Evolutionary conservation across 2,329 filamentous ascomycete genomes (phyloP), one percentile per base, ranked within the genome.

Genomic region (Diaporthe sp.): DNA sequence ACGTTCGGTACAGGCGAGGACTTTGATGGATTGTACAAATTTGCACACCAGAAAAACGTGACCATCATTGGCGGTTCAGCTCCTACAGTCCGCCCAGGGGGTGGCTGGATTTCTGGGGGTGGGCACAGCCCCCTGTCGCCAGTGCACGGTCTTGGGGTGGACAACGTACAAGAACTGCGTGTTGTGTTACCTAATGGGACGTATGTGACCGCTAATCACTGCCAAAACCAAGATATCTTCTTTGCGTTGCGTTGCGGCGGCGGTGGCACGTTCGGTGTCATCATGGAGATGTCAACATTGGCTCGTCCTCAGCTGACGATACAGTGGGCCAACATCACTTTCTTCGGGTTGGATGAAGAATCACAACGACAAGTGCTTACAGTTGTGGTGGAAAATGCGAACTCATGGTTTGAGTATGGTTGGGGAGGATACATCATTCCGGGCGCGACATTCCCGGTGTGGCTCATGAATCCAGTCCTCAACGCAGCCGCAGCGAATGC

Each of bases 201-300:
- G 4, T 81, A 85, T 46, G 77, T 88, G 19, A 84, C 84, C 53
- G 85, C 84, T 28, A 85, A 82, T 25, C 80, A 81, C 42, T 82
- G 81, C 25, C 77, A 83, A 57, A 85, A 89, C 75, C 42, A 82
- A 1, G 87, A 89, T 57, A 80, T 90, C 3, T 89, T 86, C 81
- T 89, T 86, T 85, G 87, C 87, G 5, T 82, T 89, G 37, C 81
- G 84, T 22, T 87, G 87, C 22, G 87, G 84, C 2, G 86, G 85
- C 25, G 80, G 80, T 8, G 44, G 71, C 57, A 84, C 83, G 37
- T 84, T 82, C 70, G 83, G 82, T 42, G 80, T 84, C 8, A 81
- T 84, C 19, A 78, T 53, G 51, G 51, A 53, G 51, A 53, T 53
- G 51, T 53, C 51, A 53, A 53, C 51, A 15, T 28, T 53, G n/a